phyloP scores from a whole-genome alignment of 2,329 filamentous ascomycete genomes.

The Cercospora nicotianae region DNA sequence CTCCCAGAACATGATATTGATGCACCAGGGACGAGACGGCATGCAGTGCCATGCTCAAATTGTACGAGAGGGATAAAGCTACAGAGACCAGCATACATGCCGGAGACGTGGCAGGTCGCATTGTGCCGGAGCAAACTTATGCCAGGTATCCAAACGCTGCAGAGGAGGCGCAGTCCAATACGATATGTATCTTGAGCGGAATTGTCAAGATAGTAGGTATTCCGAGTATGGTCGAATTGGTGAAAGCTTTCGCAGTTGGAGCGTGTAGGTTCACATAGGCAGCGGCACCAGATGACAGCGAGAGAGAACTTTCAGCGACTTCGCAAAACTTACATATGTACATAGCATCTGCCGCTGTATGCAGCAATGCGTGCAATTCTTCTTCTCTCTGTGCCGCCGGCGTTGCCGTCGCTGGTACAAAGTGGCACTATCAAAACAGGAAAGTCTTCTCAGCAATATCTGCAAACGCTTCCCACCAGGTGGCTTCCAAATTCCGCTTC shows the following conservation, averaged over 20 bases:
- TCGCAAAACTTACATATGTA: not conserved
- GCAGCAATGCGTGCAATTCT: not conserved
- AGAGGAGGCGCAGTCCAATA: too few species aligned
- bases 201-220: too few species aligned
- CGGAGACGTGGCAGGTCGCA: too few species aligned
- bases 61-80: too few species aligned
- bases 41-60: too few species aligned
- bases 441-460: constrained; percentile 21
- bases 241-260: not conserved
- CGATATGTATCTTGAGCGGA: too few species aligned
- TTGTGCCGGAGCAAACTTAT: too few species aligned
- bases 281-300: not conserved
- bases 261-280: not conserved
- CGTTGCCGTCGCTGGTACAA: not conserved
- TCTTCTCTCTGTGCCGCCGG: not conserved
- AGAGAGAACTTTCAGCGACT: not conserved
- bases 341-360: not conserved
- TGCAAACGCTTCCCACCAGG: constrained; percentile 23
- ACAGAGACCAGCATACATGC: too few species aligned
- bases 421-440: constrained; percentile 16
- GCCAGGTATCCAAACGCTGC: too few species aligned
- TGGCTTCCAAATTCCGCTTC: constrained; percentile 10
- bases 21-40: too few species aligned
- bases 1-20: too few species aligned
- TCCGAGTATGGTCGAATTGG: too few species aligned